Evolutionary conservation across 441 rosid genomes (phyloP), one percentile per base, ranked within the genome.

Genomic region (Jatropha multifida): DNA sequence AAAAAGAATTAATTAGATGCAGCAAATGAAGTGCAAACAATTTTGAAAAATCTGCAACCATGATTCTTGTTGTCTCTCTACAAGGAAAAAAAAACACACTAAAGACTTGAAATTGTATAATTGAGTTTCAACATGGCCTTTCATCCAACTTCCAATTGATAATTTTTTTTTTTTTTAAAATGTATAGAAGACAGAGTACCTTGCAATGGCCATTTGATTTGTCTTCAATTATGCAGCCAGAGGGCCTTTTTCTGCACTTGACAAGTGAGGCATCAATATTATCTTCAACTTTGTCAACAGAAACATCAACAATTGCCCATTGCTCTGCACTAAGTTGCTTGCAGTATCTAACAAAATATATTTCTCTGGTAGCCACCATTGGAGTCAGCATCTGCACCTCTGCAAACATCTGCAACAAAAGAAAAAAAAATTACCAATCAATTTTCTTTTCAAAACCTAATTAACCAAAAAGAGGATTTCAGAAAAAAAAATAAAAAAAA

Each of bases 381-480:
- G 99, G 98, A 60, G 98, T 93, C 3, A 95, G 91, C 93, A 93
- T 90, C 68, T 95, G 99, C 72, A 89, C 80, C 91, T 95, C 99
- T 9, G 94, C 94, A 83, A 95, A 95, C 99, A 93, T 95, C 99
- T 95, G 32, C 32, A 32, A 32, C 32, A 32, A 32, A 32, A 4
- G 3, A 13, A 40, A 23, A 46, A 74, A 58, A 18, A 56, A 56
- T 18, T 32, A 32, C 32, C 32, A 27, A 27, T 27, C 32, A 27
- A 27, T 27, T 27, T 27, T 27, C n/a, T 27, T 0, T 27, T 27
- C 32, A 32, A 32, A 32, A 32, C 32, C 32, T 2, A 32, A 32
- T 32, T 32, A 32, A 32, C 32, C 32, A 32, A 32, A 32, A 32
- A 32, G 2, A 32, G 32, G 32, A 32, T 32, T 32, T 32, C 23